Conservation (phyloP, 768 basidiomycete species). For the Amanita fuliginea region DNA sequence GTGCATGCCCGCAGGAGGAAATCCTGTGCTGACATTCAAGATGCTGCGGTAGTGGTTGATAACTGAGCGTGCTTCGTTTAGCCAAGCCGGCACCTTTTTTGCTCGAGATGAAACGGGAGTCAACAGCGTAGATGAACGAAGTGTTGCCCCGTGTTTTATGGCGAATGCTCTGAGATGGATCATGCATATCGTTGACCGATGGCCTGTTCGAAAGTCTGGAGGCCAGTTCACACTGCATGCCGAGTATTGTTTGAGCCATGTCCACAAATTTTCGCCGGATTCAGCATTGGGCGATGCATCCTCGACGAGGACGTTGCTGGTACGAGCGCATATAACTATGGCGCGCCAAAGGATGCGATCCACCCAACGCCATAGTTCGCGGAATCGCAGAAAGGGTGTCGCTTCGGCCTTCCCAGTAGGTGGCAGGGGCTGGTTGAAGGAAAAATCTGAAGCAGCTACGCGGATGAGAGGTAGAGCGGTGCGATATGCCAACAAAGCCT, state of each 20-base stretch:
- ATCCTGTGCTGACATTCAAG: constrained; percentile 55
- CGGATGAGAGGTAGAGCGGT: constrained; percentile 44
- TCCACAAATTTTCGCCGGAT: constrained; percentile 38
- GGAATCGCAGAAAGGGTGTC: constrained; percentile 52
- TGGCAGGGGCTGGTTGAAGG: constrained; percentile 12
- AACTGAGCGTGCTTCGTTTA: constrained; percentile 39
- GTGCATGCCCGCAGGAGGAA: constrained; percentile 73
- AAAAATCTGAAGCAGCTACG: constrained; percentile 35
- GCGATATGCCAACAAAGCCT: constrained; percentile 49
- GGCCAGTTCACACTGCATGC: constrained; percentile 65
- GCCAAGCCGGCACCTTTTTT: constrained; percentile 40
- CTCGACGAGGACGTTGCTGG: constrained; percentile 9
- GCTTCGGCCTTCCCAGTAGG: constrained; percentile 28
- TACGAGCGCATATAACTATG: constrained; percentile 48
- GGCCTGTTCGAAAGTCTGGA: constrained; percentile 61
- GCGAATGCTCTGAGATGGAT: constrained; percentile 70
- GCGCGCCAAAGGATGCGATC: constrained; percentile 80
- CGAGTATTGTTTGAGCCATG: constrained; percentile 50
- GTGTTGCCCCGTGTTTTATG: constrained; percentile 28
- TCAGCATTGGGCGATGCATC: constrained; percentile 3
- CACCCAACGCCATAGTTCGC: constrained; percentile 82
- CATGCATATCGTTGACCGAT: constrained; percentile 58
- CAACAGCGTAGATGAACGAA: constrained; percentile 1
- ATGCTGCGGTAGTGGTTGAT: constrained; percentile 63
- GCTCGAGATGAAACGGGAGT: constrained; percentile 9